Base-by-base conservation (phyloP, 139 green algal genomes). In the Spirogloea muscicola region DNA sequence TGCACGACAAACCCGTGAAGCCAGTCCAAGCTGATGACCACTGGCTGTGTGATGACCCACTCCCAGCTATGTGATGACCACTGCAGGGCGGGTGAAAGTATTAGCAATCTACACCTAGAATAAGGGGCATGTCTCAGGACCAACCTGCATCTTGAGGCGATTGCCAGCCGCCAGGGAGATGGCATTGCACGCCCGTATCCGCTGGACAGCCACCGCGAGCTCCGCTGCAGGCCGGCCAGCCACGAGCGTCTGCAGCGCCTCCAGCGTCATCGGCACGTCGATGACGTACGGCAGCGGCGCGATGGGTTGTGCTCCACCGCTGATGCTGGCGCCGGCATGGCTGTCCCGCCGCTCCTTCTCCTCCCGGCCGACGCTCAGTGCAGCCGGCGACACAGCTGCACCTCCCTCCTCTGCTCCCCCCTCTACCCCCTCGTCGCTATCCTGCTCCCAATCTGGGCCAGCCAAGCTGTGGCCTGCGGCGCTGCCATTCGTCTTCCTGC, bases 181-280 rank as follows among this genome's bases (percentile, higher is more conserved):
- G 0, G 89, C 86, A 77, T 97, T 90, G 84, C 85, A 93, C 10
- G 62, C 79, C 2, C 91, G 86, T 13, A 97, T 93, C 46, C 91
- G 85, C 29, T 74, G 29, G 21, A 97, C 61, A 0, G 87, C 82
- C 57, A 86, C 58, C 2, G 36, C 55, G 59, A 95, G 72, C n/a
- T 95, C 78, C 13, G 72, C 72, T 0, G 84, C 71, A 2, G 73
- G 64, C 2, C 88, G 83, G 0, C 84, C 86, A 13, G 33, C 38
- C 31, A 85, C 58, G 51, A 91, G 71, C 49, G 40, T 21, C 0
- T 78, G 77, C 60, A 96, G 90, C 7, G 84, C 84, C 3, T 84
- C 77, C 67, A 95, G 92, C 55, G 51, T 89, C 29, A 81, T 60
- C 0, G 93, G 93, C 61, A 91, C 72, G 0, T 82, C 37, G 37